phyloP scores from a whole-genome alignment of 1,284 basidiomycete species.

The Trichosporon ovoides region DNA sequence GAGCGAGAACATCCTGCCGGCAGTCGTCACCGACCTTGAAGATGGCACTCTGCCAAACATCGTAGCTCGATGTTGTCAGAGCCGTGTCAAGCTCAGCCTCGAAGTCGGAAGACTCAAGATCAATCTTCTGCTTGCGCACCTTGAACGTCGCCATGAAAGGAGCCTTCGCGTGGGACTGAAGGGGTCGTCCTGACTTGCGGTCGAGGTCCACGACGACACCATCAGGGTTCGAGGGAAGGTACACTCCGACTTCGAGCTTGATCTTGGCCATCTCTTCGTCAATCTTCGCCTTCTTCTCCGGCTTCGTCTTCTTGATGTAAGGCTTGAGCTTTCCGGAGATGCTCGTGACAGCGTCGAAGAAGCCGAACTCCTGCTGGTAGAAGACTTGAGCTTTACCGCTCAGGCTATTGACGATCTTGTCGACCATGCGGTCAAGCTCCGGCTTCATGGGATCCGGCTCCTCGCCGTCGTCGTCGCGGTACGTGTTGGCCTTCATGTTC shows the following conservation, averaged over 20 bases:
- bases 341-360: conserved; percentile 94
- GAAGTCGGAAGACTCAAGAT: conserved; percentile 33
- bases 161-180: conserved; percentile 98
- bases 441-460: conserved; percentile 84
- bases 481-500: conserved; percentile 99
- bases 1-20: conserved; percentile 90
- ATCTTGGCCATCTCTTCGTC: conserved; percentile 99
- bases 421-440: conserved; percentile 78
- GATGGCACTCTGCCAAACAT: conserved; percentile 96
- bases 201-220: conserved; percentile 94
- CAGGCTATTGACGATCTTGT: conserved; percentile 73
- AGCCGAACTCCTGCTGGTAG: conserved; percentile 91
- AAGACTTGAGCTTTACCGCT: conserved; percentile 88
- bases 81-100: conserved; percentile 32
- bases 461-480: conserved; percentile 81
- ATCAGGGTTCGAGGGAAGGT: conserved; percentile 95
- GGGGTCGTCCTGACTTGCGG: conserved; percentile 87
- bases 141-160: conserved; percentile 99
- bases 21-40: conserved; percentile 99
- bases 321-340: conserved; percentile 98
- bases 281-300: conserved; percentile 96
- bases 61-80: conserved; percentile 62
- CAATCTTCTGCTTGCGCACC: conserved; percentile 74
- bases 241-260: conserved; percentile 84
- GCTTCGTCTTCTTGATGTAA: conserved; percentile 90